A percentile compares a stretch with the other conserved stretches of the same genome.
These are phyloP conservation scores for Quercus wislizeni DNA, from an alignment of 306 rosid genomes.

Conservation along the genomic window DNA sequence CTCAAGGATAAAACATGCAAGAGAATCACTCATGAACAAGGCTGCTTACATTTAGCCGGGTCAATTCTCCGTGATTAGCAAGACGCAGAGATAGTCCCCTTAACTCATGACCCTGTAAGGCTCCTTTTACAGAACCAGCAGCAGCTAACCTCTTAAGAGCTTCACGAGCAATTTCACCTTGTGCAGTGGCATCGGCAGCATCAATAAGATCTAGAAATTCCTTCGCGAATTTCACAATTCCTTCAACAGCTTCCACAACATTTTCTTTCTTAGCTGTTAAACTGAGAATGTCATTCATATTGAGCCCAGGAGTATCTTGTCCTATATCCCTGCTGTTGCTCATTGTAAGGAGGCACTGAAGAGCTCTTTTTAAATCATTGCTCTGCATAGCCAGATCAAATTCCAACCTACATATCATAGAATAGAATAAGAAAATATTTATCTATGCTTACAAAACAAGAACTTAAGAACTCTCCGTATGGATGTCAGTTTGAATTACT, in stretches of 20 bases:
- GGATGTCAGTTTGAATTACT: neutral
- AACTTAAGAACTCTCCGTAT: neutral
- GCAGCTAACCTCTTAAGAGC: slow-evolving; percentile 96
- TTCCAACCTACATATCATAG: slow-evolving; percentile 64
- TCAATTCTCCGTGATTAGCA: slow-evolving; percentile 96
- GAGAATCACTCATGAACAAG: slow-evolving; percentile 21
- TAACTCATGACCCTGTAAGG: slow-evolving; percentile 85
- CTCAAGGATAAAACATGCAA: slow-evolving; percentile 7
- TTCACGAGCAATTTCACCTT: slow-evolving; percentile 95
- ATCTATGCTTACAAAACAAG: neutral
- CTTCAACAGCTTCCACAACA: slow-evolving; percentile 83
- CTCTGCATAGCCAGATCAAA: slow-evolving; percentile 99
- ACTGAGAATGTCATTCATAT: slow-evolving; percentile 91
- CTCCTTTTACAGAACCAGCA: slow-evolving; percentile 93
- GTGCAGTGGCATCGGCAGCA: slow-evolving; percentile 99
- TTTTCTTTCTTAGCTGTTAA: slow-evolving; percentile 75
- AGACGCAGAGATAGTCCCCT: slow-evolving; percentile 90
- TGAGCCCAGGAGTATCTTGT: slow-evolving; percentile 70
- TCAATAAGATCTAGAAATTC: slow-evolving; percentile 97
- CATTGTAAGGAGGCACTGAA: slow-evolving; percentile 98
- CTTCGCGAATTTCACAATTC: slow-evolving; percentile 88
- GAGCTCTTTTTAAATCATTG: slow-evolving; percentile 95
- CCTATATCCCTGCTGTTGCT: slow-evolving; percentile 97
- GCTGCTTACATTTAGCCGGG: slow-evolving; percentile 76
- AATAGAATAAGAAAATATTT: neutral